These are phyloP conservation scores for Mollisia scopiformis DNA, from an alignment of 2,329 filamentous ascomycete genomes.

Conservation along the genomic window DNA sequence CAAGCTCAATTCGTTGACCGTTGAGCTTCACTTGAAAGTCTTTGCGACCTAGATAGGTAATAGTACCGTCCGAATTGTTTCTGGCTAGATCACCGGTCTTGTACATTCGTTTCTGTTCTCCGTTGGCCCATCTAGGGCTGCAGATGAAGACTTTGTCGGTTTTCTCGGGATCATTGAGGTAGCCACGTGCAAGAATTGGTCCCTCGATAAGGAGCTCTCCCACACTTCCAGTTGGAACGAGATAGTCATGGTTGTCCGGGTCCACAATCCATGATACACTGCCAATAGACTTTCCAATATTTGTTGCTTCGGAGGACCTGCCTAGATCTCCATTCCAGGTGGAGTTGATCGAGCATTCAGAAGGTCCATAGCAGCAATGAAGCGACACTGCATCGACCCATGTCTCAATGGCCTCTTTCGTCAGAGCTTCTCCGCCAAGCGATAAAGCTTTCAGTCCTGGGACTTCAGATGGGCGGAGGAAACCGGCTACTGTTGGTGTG, in stretches of 20 bases:
- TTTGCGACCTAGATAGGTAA: constrained; percentile 60
- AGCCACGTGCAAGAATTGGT: constrained; percentile 41
- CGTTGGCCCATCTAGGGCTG: constrained; percentile 33
- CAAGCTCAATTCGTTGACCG: constrained; percentile 26
- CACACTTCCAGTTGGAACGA: constrained; percentile 37
- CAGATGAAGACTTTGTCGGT: constrained; percentile 41
- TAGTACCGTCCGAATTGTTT: constrained; percentile 51
- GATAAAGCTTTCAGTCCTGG: constrained; percentile 27
- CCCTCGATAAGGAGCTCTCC: constrained; percentile 45
- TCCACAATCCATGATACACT: constrained; percentile 43
- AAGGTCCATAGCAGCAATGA: constrained; percentile 71
- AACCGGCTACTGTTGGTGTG: constrained; percentile 24
- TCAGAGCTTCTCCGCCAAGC: constrained; percentile 24
- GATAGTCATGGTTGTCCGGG: constrained; percentile 39
- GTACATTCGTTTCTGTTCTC: constrained; percentile 46
- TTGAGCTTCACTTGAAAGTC: constrained; percentile 63
- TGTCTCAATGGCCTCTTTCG: constrained; percentile 39
- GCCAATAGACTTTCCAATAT: constrained; percentile 9
- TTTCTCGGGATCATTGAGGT: constrained; percentile 41
- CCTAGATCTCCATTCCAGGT: not conserved
- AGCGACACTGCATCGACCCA: constrained; percentile 42
- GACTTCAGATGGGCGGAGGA: constrained; percentile 38
- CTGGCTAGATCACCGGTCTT: constrained; percentile 61
- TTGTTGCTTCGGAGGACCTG: not conserved
- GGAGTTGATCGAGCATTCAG: constrained; percentile 61